Conservation (phyloP, 345 rosid genomes). For the Citrus glauca region DNA sequence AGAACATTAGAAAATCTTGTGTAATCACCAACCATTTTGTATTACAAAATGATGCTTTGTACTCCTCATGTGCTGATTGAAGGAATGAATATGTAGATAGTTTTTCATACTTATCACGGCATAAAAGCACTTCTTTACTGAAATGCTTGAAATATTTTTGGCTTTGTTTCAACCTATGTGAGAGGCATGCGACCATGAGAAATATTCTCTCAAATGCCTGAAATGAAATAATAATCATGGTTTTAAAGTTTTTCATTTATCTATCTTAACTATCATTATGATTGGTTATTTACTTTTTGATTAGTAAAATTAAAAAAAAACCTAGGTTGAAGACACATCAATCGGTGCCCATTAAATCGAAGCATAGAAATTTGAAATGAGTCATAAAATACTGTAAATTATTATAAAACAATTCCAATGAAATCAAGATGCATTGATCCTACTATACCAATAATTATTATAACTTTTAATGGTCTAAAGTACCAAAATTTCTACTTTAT, state of each 20-base stretch:
- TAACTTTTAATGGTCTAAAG: not conserved
- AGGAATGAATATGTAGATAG: slow-evolving; percentile 5
- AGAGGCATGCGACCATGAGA: not conserved
- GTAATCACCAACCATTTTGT: slow-evolving; percentile 1
- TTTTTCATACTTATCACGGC: not conserved
- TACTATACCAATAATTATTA: not conserved
- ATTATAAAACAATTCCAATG: not conserved
- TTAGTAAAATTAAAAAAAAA: too few relatives aligned
- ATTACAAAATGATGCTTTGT: not conserved
- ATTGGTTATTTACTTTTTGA: not conserved
- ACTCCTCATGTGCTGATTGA: not conserved
- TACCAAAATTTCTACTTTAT: not conserved
- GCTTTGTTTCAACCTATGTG: not conserved
- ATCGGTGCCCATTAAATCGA: not conserved
- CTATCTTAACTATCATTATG: not conserved
- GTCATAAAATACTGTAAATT: not conserved
- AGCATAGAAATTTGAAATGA: not conserved
- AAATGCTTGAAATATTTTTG: not conserved
- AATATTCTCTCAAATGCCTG: not conserved
- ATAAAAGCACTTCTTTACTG: not conserved
- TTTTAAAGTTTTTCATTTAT: not conserved
- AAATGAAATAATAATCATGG: not conserved
- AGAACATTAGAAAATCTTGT: not conserved
- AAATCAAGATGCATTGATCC: not conserved
- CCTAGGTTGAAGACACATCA: not conserved